Evolutionary conservation across 768 basidiomycete species (phyloP).

Genomic region (Naganishia friedmannii): DNA sequence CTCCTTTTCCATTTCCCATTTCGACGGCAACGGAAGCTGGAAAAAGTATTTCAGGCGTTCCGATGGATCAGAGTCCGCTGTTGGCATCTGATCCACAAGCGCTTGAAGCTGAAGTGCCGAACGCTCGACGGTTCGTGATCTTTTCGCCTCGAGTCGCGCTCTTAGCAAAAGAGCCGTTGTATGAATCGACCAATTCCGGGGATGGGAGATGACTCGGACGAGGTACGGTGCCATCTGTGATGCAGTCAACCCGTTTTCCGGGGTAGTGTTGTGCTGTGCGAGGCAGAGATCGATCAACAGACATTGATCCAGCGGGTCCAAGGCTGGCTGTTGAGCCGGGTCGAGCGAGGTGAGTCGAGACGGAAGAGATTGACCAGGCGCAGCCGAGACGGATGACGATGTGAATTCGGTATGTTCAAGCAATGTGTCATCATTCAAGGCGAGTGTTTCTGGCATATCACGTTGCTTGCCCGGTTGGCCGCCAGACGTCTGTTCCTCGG

Average conservation of each 20-base stretch:
- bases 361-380: slow-evolving; percentile 41
- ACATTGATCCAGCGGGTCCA: slow-evolving; percentile 90
- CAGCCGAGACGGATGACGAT: slow-evolving; percentile 58
- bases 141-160: slow-evolving; percentile 79
- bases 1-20: slow-evolving; percentile 91
- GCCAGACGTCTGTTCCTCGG: not conserved
- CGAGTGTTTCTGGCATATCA: slow-evolving; percentile 70
- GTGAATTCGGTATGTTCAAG: slow-evolving; percentile 92
- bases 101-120: slow-evolving; percentile 90
- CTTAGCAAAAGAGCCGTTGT: slow-evolving; percentile 93
- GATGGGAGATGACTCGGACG: slow-evolving; percentile 79
- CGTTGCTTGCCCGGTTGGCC: slow-evolving; percentile 1
- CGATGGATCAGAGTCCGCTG: slow-evolving; percentile 66
- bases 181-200: slow-evolving; percentile 89
- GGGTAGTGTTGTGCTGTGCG: slow-evolving; percentile 73
- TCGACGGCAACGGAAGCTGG: slow-evolving; percentile 74
- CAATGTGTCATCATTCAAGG: slow-evolving; percentile 91
- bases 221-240: slow-evolving; percentile 94
- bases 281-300: slow-evolving; percentile 87
- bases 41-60: slow-evolving; percentile 81
- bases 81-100: slow-evolving; percentile 93
- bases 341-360: slow-evolving; percentile 68
- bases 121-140: slow-evolving; percentile 89
- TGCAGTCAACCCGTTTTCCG: slow-evolving; percentile 79
- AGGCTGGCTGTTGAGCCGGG: slow-evolving; percentile 75